Evolutionary conservation across 345 rosid species (phyloP), one percentile per base, ranked within the genome.

Genomic region (Gossypium australe): DNA sequence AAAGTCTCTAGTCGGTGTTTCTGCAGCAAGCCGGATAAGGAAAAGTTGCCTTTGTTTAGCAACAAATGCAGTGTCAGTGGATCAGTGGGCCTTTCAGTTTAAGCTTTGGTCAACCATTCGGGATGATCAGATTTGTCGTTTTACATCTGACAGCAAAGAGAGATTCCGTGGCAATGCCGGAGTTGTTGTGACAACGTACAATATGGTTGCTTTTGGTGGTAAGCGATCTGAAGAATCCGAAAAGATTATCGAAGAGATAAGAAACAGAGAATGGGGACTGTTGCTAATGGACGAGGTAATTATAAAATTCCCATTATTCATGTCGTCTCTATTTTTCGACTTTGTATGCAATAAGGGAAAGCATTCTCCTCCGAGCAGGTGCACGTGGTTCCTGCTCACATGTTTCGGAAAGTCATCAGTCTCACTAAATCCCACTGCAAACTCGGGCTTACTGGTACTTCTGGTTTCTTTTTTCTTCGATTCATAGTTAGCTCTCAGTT

Each of bases 161-260:
- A 79, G 97, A 78, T 91, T 95, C 75, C 96, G 91, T 68, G 99
- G 99, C 63, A 95, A 90, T 87, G 94, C 98, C 71, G 99, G 94
- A 77, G 98, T 95, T 68, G 94, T 91, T 82, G 98, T 95, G 74
- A 91, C 99, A 77, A 95, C 99, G 56, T 95, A 93, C 77, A 93
- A 91, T 76, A 95, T 91, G 99, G 89, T 95, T 87, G 99, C 99
- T 66, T 95, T 93, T 88, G 97, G 99, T 73, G 99, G 98, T 66
- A 95, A 95, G 73, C 84, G 99, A 63, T 91, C 98, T 47, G 99
- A 93, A 83, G 97, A 95, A 77, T 91, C 99, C 78, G 97, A 93
- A 81, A 93, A 91, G 85, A 93, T 95, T 41, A 93, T 91, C 47
- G 97, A 95, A 84, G 97, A 95, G 83, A 93, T 95, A 80, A 90